A percentile compares a stretch with the other conserved stretches of the same genome.
Conservation (phyloP, 306 rosid species). For the Lathyrus sativus region DNA sequence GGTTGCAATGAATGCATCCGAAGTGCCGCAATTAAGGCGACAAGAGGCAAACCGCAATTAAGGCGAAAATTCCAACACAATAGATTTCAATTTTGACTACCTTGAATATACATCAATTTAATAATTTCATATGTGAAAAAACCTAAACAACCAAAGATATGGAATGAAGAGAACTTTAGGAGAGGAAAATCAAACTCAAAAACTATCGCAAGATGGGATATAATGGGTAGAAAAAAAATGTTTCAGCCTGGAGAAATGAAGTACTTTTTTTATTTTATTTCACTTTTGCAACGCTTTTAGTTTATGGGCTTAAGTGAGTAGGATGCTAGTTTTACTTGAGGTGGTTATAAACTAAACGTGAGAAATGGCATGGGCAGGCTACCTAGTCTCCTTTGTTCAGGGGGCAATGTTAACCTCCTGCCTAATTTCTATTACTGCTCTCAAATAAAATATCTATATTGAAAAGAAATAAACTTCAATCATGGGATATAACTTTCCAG, state of each 20-base stretch:
- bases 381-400: neutral
- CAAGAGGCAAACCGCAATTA: too few species aligned
- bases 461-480: neutral
- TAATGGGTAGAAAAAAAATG: slow-evolving; percentile 2
- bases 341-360: slow-evolving; percentile 6
- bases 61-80: too few species aligned
- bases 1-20: too few species aligned
- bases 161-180: neutral
- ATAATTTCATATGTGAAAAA: neutral
- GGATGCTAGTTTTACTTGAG: slow-evolving; percentile 13
- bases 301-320: slow-evolving; percentile 12
- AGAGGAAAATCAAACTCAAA: neutral
- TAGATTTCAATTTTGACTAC: too few species aligned
- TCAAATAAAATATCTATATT: neutral
- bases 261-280: slow-evolving; percentile 10
- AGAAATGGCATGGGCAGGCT: slow-evolving; percentile 3
- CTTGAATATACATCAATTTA: neutral
- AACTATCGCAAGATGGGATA: slow-evolving; percentile 7
- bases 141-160: neutral
- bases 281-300: neutral
- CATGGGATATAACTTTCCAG: too few species aligned
- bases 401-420: slow-evolving; percentile 7
- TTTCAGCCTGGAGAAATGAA: neutral
- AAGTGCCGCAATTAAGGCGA: too few species aligned
- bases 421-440: slow-evolving; percentile 17